Evolutionary conservation across 73 alveolate genomes (phyloP).

Genomic region (Blepharisma stoltei): DNA sequence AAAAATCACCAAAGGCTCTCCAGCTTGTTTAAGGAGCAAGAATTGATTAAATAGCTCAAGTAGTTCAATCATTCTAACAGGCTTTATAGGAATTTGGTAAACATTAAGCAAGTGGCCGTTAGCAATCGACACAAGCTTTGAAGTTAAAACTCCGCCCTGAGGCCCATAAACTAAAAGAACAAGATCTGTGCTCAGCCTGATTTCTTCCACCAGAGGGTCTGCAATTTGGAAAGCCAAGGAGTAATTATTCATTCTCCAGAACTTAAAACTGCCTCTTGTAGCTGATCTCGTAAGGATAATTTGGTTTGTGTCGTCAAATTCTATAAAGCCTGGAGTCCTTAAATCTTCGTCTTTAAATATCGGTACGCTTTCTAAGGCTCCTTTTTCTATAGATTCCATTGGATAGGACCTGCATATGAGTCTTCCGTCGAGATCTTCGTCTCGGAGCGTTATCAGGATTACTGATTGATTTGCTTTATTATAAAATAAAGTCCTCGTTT

Average conservation of each 20-base stretch:
- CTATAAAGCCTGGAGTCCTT: conserved; percentile 10
- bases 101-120: neutral
- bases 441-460: neutral
- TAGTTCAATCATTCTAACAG: neutral
- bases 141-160: neutral
- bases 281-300: neutral
- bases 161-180: conserved; percentile 9
- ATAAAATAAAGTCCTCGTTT: neutral
- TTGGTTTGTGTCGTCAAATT: conserved; percentile 10
- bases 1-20: conserved; percentile 23
- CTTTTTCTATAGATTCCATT: neutral
- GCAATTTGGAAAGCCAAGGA: neutral
- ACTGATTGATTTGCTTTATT: neutral
- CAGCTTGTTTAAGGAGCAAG: conserved; percentile 3
- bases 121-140: neutral
- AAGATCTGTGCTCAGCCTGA: neutral
- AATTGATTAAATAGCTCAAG: conserved; percentile 5
- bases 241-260: conserved; percentile 11
- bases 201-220: conserved; percentile 4
- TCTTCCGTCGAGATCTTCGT: neutral
- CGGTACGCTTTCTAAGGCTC: neutral
- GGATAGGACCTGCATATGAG: conserved; percentile 6
- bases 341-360: conserved; percentile 13
- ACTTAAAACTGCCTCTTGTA: neutral
- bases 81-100: conserved; percentile 8